phyloP scores from a whole-genome alignment of 163 green algal genomes.

The Chlorella variabilis region DNA sequence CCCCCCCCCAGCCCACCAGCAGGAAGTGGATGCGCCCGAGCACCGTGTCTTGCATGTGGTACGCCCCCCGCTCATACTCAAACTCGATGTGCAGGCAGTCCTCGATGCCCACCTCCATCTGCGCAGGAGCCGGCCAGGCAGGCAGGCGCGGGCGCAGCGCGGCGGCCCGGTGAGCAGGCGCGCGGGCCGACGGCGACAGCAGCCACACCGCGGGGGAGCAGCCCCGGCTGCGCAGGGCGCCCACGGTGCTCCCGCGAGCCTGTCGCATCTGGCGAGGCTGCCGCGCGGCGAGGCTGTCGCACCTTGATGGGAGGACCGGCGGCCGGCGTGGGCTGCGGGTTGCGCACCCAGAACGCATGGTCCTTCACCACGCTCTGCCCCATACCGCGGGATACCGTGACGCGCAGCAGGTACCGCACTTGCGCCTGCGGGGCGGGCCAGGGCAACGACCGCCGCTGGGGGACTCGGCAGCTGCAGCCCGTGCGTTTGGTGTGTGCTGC shows the following conservation, averaged over 20 bases:
- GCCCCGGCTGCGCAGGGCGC: too few relatives aligned
- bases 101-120: slow-evolving; percentile 99
- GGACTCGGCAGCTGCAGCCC: too few relatives aligned
- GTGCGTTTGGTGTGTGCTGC: too few relatives aligned
- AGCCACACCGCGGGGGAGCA: too few relatives aligned
- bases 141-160: too few relatives aligned
- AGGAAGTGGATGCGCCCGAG: slow-evolving; percentile 98
- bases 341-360: slow-evolving; percentile 92
- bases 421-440: slow-evolving; percentile 68
- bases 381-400: slow-evolving; percentile 86
- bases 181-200: too few relatives aligned
- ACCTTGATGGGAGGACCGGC: slow-evolving; percentile 66
- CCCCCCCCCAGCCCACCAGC: slow-evolving; percentile 66
- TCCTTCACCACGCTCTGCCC: slow-evolving; percentile 84
- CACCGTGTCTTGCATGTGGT: slow-evolving; percentile 95
- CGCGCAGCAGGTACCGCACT: slow-evolving; percentile 87
- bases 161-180: too few relatives aligned
- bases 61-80: slow-evolving; percentile 94
- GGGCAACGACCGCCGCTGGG: too few relatives aligned
- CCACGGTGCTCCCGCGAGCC: too few relatives aligned
- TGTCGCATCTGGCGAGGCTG: too few relatives aligned
- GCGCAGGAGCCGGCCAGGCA: slow-evolving; percentile 24
- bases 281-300: too few relatives aligned
- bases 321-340: slow-evolving; percentile 55
- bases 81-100: slow-evolving; percentile 99